Conservation (phyloP, 257 asterid genomes). For the Paraleonurus japonicus region DNA sequence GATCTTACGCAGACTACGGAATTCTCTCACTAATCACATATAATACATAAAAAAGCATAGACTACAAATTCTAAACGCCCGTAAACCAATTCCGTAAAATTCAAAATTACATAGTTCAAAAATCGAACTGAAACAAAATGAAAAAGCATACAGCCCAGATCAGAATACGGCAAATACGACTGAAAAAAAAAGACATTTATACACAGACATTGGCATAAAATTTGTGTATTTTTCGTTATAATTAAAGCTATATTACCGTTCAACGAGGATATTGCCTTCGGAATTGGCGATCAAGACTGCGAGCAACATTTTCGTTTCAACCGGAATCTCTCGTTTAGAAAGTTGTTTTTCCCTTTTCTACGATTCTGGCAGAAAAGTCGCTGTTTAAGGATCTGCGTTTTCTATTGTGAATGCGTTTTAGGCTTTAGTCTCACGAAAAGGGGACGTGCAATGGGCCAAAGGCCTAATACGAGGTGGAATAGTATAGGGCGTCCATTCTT, state of each 20-base stretch:
- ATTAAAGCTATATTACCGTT: slow-evolving; percentile 48
- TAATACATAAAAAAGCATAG: neutral
- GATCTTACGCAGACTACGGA: neutral
- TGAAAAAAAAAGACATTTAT: neutral
- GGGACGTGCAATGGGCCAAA: neutral
- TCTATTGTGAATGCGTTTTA: neutral
- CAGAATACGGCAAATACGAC: neutral
- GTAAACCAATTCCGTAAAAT: neutral
- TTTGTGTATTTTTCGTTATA: neutral
- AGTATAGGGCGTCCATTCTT: neutral
- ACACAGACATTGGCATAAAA: neutral
- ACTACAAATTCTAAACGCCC: neutral
- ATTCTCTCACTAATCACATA: neutral
- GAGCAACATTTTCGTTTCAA: slow-evolving; percentile 53
- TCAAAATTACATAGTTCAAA: slow-evolving; percentile 1
- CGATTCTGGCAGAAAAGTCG: slow-evolving; percentile 2
- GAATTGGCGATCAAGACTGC: slow-evolving; percentile 86
- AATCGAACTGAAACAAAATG: slow-evolving; percentile 4
- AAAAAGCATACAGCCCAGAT: neutral
- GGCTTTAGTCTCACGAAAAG: neutral
- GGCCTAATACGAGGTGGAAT: neutral
- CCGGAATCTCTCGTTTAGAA: slow-evolving; percentile 27
- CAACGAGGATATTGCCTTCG: slow-evolving; percentile 92
- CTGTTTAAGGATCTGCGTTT: neutral
- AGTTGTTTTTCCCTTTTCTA: neutral